phyloP scores from a whole-genome alignment of 139 green algal species.

The Chlamydomonas applanata region DNA sequence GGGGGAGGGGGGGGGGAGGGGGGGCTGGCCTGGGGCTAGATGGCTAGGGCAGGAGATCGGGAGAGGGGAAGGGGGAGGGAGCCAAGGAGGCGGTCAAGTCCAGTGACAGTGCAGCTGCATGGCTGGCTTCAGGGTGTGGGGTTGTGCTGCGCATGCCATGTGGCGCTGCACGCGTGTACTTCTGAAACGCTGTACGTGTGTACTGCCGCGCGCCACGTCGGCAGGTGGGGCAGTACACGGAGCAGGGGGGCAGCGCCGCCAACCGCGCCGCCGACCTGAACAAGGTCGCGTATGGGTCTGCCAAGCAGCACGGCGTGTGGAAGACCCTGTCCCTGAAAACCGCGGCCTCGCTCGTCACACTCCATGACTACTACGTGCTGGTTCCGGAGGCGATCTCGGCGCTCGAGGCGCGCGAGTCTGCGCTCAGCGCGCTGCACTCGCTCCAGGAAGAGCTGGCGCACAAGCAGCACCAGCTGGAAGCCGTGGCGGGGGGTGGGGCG shows the following conservation, averaged over 20 bases:
- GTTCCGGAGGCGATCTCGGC: constrained; percentile 48
- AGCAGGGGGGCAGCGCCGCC: constrained; percentile 11
- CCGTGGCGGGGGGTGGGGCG: too few species aligned
- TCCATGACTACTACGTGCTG: constrained; percentile 50
- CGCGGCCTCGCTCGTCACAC: constrained; percentile 35
- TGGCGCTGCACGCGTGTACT: too few species aligned
- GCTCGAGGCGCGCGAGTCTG: constrained; percentile 47
- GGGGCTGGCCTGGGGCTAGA: too few species aligned
- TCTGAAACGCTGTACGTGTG: too few species aligned
- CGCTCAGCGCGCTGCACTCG: constrained; percentile 26
- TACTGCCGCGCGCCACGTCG: too few species aligned
- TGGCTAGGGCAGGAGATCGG: too few species aligned
- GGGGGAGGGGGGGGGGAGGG: too few species aligned
- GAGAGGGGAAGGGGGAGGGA: too few species aligned
- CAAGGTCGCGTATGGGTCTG: not conserved
- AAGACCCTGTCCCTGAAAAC: constrained; percentile 30
- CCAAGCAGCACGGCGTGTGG: constrained; percentile 34
- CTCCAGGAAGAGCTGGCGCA: constrained; percentile 41
- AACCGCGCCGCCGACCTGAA: constrained; percentile 28
- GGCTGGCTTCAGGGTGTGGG: too few species aligned
- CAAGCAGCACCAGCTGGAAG: constrained; percentile 31
- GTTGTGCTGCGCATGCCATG: too few species aligned
- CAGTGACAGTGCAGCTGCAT: too few species aligned
- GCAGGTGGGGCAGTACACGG: constrained; percentile 38
- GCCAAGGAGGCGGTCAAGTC: too few species aligned